Evolutionary conservation across 495 filamentous ascomycete genomes (phyloP).

Genomic region (Antarctomyces pellizariae): DNA sequence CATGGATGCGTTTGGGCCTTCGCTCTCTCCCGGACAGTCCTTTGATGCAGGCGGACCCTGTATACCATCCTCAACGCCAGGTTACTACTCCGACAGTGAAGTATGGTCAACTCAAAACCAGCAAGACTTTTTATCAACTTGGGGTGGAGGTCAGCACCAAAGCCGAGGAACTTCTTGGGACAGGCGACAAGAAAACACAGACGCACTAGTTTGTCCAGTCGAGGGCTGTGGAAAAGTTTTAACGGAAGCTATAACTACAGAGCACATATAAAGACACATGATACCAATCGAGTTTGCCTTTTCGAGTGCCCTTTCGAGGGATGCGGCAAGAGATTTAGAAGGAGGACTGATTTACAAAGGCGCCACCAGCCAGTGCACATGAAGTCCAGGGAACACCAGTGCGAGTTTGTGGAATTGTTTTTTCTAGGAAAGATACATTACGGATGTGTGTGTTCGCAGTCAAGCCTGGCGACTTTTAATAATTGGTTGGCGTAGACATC

Average conservation of each 20-base stretch:
- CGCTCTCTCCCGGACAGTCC: too few relatives aligned
- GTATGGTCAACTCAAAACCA: too few relatives aligned
- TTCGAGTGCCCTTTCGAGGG: conserved; percentile 38
- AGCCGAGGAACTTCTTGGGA: too few relatives aligned
- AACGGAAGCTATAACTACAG: conserved; percentile 78
- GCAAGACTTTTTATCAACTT: too few relatives aligned
- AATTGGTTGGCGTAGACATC: conserved; percentile 30
- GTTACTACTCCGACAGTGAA: too few relatives aligned
- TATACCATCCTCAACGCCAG: too few relatives aligned
- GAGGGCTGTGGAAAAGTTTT: conserved; percentile 59
- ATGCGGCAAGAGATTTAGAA: conserved; percentile 53
- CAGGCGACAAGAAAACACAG: too few relatives aligned
- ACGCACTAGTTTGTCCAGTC: too few relatives aligned
- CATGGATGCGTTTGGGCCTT: too few relatives aligned
- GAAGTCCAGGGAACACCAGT: conserved; percentile 46
- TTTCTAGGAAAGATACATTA: conserved; percentile 67
- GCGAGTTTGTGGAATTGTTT: conserved; percentile 45
- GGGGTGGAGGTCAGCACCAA: too few relatives aligned
- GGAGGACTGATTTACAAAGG: conserved; percentile 66
- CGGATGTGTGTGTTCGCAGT: conserved; percentile 31
- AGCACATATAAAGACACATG: conserved; percentile 75
- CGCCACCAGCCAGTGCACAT: conserved; percentile 70
- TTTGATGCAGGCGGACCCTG: too few relatives aligned
- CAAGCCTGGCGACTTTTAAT: conserved; percentile 2
- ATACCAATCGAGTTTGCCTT: conserved; percentile 46